Base-by-base conservation (phyloP, 305 asterid species). In the Plantago coronopus region DNA sequence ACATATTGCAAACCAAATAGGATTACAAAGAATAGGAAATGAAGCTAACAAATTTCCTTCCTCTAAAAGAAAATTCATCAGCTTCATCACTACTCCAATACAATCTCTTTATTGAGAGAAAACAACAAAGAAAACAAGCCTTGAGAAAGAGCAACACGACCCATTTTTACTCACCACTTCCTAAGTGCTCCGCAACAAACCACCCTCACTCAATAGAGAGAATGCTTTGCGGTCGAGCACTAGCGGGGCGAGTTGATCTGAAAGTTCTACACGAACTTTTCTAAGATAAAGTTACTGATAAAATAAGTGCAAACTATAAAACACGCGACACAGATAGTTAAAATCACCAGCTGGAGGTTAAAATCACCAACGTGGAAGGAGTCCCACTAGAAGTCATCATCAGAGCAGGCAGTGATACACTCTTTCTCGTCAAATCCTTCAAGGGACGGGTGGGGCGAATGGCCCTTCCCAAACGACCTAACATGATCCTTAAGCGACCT, bases 401-500 rank as follows among this genome's bases (percentile, higher is more conserved):
- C 84, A 12, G 86, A 77, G 56, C 80, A 85, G 27, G 71, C 63
- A 1, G 88, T 74, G 57, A 73, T 59, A 65, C 81, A 73, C 45
- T 75, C 89, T 49, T 69, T 79, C 17, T 79, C 80, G 18, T 83
- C 82, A 17, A 81, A 74, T 17, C 84, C 83, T 29, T 79, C 82
- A 27, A 81, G 84, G 57, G 86, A 75, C 11, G 86, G 85, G 58
- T 68, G 79, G 2, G 96, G 85, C 2, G 88, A 77, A 64, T 89
- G 97, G 20, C 93, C 91, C 0, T 71, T 62, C 10, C 97, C 95
- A 42, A 89, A 89, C 4, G 97, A 81, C 62, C 85, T 74, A 21
- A 89, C 73, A 64, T 89, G 97, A 62, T 89, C 95, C 69, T 89
- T 89, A 54, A 89, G 89, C 0, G 97, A 89, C 27, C 97, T 68